Base-by-base conservation (phyloP, 768 basidiomycete genomes). In the Gymnopilus junonius region DNA sequence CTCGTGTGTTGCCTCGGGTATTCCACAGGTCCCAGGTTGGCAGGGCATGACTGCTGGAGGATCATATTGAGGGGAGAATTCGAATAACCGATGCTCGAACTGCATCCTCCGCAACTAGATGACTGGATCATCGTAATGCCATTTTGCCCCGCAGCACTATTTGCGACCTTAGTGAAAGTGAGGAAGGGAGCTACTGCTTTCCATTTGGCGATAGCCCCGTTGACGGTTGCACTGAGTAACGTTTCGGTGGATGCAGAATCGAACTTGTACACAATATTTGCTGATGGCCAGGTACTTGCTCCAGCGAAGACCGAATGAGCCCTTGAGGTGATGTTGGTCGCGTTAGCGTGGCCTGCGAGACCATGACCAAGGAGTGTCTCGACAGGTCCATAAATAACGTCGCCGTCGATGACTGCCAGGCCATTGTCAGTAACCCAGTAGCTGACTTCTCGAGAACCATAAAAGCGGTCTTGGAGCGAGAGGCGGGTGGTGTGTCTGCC, bases 351-450 rank as follows among this genome's bases (percentile, higher is more conserved):
- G 20, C 46, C 58, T 2, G n/a, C 25, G 3, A 48, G 17, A 11
- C 27, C 35, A 15, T 50, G 43, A 7, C 46, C 31, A 11, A 59
- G 7, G 20, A 59, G 58, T 15, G 17, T 29, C 10, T 59, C 21
- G 4, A 50, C 4, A 4, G 42, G 21, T 2, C 58, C 58, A 43
- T 59, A 59, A 6, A 59, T 46, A 32, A 59, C 46, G 27, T 59
- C 58, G 27, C 58, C 58, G 46, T 59, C 58, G 14, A 50, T 50
- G 3, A 59, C 37, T 2, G 58, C 58, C 4, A 48, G 31, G 10
- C 35, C 46, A 23, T 59, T 32, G 3, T 48, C 29, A 2, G 29
- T 59, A 12, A 59, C 58, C 58, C 58, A 59, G n/a, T 59, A 59
- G 34, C 45, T 50, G 20, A 59, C 58, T 1, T 48, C 25, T 17